Evolutionary conservation across 83 land plant species (phyloP), one percentile per base, ranked within the genome.

Genomic region (Larix sibirica): DNA sequence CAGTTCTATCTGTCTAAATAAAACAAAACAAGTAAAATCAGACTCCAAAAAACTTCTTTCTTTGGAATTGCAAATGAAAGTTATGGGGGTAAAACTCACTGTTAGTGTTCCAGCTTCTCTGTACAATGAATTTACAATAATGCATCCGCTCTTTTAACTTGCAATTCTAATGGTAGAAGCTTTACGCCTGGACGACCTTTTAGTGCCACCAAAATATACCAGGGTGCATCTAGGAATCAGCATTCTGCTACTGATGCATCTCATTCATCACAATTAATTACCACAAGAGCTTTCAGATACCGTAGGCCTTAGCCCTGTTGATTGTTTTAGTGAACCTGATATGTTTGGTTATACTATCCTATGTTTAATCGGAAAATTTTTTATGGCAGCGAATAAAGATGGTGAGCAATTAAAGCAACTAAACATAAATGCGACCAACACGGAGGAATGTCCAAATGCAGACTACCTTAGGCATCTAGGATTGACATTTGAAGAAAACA

Each of bases 291-390:
- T 50, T 50, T 50, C 56, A 50, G 56, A 50, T 50, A 50, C 56
- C 38, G 23, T 20, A 71, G 26, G 76, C 54, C 56, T 71, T 71
- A 47, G 38, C 24, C 40, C 40, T 38, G 9, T 71, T 20, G 6
- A 71, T 71, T 71, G 76, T 71, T 71, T n/a, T 38, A 14, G 50
- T 18, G 76, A 71, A 71, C 47, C 76, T 7, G 42, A 47, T n/a
- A 71, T 71, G 76, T 71, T 71, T 71, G 76, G 76, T 24, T 85
- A 84, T 80, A 82, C 91, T 4, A 23, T 88, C 21, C 83, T 92
- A 33, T 81, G 94, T 68, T 80, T 90, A 40, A 90, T 92, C 89
- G 94, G 92, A 21, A 92, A 92, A 83, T 84, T 87, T 75, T 74
- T 92, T 62, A 89, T 85, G 90, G 94, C 88, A 56, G 81, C 83